phyloP scores from a whole-genome alignment of 768 basidiomycete genomes.

The Tubosaeta sp. region DNA sequence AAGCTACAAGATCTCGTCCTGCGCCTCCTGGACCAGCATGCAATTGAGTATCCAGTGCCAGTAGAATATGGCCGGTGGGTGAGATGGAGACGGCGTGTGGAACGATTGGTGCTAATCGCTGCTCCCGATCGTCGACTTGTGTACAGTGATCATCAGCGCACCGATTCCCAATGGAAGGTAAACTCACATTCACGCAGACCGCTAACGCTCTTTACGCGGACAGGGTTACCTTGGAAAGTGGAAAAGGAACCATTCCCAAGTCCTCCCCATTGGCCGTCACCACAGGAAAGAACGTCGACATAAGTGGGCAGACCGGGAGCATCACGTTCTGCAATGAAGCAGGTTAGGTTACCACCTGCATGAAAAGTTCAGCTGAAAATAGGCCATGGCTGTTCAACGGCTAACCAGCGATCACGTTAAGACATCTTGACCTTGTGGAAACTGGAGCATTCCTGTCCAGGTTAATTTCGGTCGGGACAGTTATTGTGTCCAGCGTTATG shows the following conservation, averaged over 20 bases:
- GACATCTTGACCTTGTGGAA: constrained; percentile 54
- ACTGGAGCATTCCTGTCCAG: constrained; percentile 54
- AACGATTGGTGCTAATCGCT: constrained; percentile 58
- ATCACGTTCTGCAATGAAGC: constrained; percentile 66
- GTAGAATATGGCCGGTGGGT: constrained; percentile 70
- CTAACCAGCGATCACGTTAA: constrained; percentile 62
- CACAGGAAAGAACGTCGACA: constrained; percentile 67
- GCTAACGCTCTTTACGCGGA: constrained; percentile 74
- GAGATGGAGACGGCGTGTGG: constrained; percentile 65
- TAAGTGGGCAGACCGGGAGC: constrained; percentile 32
- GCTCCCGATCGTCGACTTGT: constrained; percentile 61
- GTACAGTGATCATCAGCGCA: constrained; percentile 4
- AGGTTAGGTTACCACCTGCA: constrained; percentile 70
- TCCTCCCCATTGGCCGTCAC: constrained; percentile 82
- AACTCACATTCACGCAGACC: constrained; percentile 80
- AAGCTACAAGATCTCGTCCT: constrained; percentile 64
- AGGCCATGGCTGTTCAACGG: not conserved
- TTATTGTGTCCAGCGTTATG: constrained; percentile 61
- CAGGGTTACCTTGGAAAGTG: constrained; percentile 66
- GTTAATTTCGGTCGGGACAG: constrained; percentile 82
- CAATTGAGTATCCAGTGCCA: constrained; percentile 60
- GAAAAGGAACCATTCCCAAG: constrained; percentile 61
- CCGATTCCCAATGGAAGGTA: not conserved
- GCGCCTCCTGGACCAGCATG: constrained; percentile 45
- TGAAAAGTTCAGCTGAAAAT: constrained; percentile 1